Base-by-base conservation (phyloP, 2,329 filamentous ascomycete species). In the Cladosporium sp. region DNA sequence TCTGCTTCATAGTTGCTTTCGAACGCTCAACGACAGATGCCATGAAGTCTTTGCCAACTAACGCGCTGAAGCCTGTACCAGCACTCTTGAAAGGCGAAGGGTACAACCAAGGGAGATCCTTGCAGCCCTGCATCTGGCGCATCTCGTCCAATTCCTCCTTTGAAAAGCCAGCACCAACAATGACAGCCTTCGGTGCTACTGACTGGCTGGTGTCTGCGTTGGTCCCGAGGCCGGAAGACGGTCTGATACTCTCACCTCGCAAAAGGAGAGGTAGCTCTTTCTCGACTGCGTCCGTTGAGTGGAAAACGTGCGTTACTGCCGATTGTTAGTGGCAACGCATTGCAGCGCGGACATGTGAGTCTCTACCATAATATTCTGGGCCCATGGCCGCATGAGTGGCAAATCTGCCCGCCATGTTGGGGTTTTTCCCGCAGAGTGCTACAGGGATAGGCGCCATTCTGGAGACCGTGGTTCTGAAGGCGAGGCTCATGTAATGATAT, bases 111-210 rank as follows among this genome's bases (percentile, higher is more conserved):
- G 62, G 59, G 3, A 65, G 28, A 15, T 42, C 57, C 17, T 58
- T 34, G n/a, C 50, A 61, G 25, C 63, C 63, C 24, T 57, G 57
- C 5, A 60, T 24, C 39, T 44, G 45, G 4, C 55, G 57, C 60
- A 66, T 65, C 19, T 60, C 53, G 13, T 63, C 57, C 24, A 67
- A 15, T 49, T 67, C 65, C 17, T 45, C 52, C 13, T 59, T 52
- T 10, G 60, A 59, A 45, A 67, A 67, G 10, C 64, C 65, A 19
- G 59, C 64, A 12, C 65, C 65, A 24, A 66, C 61, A 39, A 66
- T 62, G 39, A 66, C 61, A 10, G 62, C 65, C 28, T 55, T 59
- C 9, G 65, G 65, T 1, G 56, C 52, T 47, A 53, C 57, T n/a
- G 58, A 44, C 22, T 56, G 54, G 8, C 19, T 45, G 36, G 54